These are phyloP conservation scores for Eucalyptus cloeziana DNA, from an alignment of 345 rosid genomes.

Conservation along the genomic window DNA sequence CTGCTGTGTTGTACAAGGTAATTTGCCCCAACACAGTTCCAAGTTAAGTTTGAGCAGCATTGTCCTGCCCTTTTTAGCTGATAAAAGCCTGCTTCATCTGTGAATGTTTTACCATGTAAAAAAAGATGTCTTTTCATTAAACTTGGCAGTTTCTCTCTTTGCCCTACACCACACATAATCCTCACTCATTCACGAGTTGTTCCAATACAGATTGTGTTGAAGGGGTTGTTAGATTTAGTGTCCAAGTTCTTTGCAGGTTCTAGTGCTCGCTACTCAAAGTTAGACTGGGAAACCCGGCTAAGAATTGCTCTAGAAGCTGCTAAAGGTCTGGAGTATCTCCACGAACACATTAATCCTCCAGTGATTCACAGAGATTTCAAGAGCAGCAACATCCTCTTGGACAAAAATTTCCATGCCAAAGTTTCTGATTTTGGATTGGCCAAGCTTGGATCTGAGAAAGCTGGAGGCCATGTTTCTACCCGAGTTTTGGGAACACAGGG, in stretches of 20 bases:
- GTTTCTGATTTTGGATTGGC: slow-evolving; percentile 80
- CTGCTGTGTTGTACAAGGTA: background rate
- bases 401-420: slow-evolving; percentile 54
- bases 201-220: background rate
- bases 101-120: background rate
- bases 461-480: slow-evolving; percentile 67
- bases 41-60: background rate
- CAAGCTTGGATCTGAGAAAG: slow-evolving; percentile 64
- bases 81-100: background rate
- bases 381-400: slow-evolving; percentile 67
- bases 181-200: background rate
- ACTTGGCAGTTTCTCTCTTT: background rate
- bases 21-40: background rate
- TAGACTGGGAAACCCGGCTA: slow-evolving; percentile 71
- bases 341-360: slow-evolving; percentile 58
- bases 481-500: slow-evolving; percentile 76
- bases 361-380: slow-evolving; percentile 76
- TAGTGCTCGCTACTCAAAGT: slow-evolving; percentile 18
- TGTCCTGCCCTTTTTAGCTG: background rate
- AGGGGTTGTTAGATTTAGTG: background rate
- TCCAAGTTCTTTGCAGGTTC: slow-evolving; percentile 30
- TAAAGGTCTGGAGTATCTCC: slow-evolving; percentile 78
- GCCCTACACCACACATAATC: background rate
- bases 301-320: slow-evolving; percentile 81
- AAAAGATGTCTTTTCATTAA: background rate